A percentile compares a stretch with the other conserved stretches of the same genome.
phyloP scores from a whole-genome alignment of 805 yeast genomes.

The Metschnikowia picachoensis region DNA sequence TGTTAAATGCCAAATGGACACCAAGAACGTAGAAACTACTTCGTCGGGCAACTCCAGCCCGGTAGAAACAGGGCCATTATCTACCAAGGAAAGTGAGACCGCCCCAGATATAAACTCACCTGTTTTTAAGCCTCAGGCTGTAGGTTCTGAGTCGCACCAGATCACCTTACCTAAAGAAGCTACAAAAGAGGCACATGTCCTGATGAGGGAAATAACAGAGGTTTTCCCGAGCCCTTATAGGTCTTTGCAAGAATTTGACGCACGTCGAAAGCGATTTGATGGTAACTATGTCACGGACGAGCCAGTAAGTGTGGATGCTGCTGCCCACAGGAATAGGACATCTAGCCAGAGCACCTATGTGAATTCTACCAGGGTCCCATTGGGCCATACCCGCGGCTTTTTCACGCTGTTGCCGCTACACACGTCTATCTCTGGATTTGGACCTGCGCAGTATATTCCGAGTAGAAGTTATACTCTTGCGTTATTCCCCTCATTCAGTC shows the following conservation, averaged over 20 bases:
- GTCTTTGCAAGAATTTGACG: background rate
- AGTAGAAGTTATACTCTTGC: constrained; percentile 2
- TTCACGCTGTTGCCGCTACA: constrained; percentile 4
- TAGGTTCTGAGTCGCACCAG: too few relatives aligned
- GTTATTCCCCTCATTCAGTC: constrained; percentile 3
- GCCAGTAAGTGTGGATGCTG: background rate
- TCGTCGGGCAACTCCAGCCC: too few relatives aligned
- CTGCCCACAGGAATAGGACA: background rate
- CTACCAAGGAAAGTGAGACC: too few relatives aligned
- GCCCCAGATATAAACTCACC: too few relatives aligned
- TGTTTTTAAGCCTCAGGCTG: too few relatives aligned
- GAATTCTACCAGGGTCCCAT: background rate
- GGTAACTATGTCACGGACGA: constrained; percentile 2
- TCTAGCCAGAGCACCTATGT: background rate
- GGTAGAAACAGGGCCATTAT: too few relatives aligned
- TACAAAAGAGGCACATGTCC: background rate
- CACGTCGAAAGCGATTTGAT: background rate
- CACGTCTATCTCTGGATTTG: constrained; percentile 1
- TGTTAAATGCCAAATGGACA: constrained; percentile 1
- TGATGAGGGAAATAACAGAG: background rate
- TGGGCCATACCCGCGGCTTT: constrained; percentile 3
- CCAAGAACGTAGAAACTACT: background rate
- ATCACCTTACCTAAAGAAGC: background rate
- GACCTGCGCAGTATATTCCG: background rate
- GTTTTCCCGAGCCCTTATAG: background rate